These are phyloP conservation scores for Neurospora sp. DNA, from an alignment of 495 filamentous ascomycete species.

Conservation along the genomic window DNA sequence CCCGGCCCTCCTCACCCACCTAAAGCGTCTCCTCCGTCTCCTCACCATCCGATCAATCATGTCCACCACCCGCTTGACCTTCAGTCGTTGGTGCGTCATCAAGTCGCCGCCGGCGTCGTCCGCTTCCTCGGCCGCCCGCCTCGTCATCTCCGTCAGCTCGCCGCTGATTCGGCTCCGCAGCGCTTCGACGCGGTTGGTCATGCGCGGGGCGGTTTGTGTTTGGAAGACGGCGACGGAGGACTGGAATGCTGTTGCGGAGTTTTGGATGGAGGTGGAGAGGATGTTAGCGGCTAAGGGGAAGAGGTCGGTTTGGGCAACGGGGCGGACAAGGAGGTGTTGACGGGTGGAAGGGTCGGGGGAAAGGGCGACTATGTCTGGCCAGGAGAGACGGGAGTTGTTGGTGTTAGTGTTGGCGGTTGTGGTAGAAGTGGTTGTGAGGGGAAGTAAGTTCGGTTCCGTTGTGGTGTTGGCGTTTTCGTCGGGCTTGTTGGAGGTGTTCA, in stretches of 20 bases:
- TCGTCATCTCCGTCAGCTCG: conserved; percentile 46
- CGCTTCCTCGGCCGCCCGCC: conserved; percentile 60
- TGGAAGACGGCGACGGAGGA: conserved; percentile 36
- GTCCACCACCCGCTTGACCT: conserved; percentile 69
- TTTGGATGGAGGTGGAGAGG: conserved; percentile 47
- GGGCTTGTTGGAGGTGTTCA: conserved; percentile 6
- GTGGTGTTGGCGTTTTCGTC: not conserved
- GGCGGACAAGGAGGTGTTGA: conserved; percentile 25
- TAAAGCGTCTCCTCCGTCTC: conserved; percentile 53
- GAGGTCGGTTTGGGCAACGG: conserved; percentile 49
- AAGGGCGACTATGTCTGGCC: conserved; percentile 26
- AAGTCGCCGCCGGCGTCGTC: conserved; percentile 65
- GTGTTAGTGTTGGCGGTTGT: not conserved
- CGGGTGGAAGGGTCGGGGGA: conserved; percentile 13
- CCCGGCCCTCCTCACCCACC: conserved; percentile 59
- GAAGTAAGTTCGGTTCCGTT: not conserved
- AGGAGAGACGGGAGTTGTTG: conserved; percentile 8
- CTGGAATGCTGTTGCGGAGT: conserved; percentile 44
- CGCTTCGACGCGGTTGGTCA: conserved; percentile 27
- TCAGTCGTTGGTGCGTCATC: conserved; percentile 60
- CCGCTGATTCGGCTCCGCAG: conserved; percentile 25
- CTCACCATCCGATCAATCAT: conserved; percentile 65
- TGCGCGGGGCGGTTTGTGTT: conserved; percentile 17
- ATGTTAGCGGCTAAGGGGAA: conserved; percentile 60
- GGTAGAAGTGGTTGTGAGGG: too few species aligned